Evolutionary conservation across 225 moss, liverwort and hornwort genomes (phyloP).

Genomic region (Sphagnum tenellum): DNA sequence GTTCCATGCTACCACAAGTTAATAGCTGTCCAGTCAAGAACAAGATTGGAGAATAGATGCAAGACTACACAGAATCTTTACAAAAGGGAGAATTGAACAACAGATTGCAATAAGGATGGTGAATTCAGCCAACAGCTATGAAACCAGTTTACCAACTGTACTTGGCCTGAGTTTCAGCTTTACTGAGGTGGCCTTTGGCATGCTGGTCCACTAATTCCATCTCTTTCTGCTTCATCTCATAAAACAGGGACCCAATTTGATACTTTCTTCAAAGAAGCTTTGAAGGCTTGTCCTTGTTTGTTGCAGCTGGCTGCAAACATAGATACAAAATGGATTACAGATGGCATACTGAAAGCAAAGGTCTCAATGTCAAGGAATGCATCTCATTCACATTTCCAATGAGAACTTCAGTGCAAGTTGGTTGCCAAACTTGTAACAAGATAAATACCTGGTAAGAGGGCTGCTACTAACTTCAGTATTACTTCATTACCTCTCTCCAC

Average conservation of each 20-base stretch:
- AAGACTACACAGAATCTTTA: too few species aligned
- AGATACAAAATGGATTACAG: neutral
- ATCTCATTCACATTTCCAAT: too few species aligned
- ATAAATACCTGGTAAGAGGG: slow-evolving; percentile 65
- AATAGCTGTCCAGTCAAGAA: too few species aligned
- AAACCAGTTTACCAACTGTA: slow-evolving; percentile 69
- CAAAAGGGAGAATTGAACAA: too few species aligned
- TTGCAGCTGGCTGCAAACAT: slow-evolving; percentile 58
- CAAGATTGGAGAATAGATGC: too few species aligned
- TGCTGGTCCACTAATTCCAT: slow-evolving; percentile 91
- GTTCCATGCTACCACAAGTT: too few species aligned
- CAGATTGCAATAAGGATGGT: too few species aligned
- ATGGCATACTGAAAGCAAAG: neutral
- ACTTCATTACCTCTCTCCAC: too few species aligned
- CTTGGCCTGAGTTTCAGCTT: slow-evolving; percentile 98
- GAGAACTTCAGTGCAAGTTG: too few species aligned
- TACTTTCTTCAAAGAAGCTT: slow-evolving; percentile 89
- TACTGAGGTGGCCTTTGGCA: slow-evolving; percentile 71
- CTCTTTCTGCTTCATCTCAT: slow-evolving; percentile 83
- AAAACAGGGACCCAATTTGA: slow-evolving; percentile 87
- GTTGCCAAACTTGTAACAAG: too few species aligned
- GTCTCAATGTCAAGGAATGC: too few species aligned
- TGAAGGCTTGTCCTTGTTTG: slow-evolving; percentile 82
- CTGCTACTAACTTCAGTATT: too few species aligned
- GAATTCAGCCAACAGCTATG: neutral